Base-by-base conservation (phyloP, 306 rosid genomes). In the Vigna nakashimae region DNA sequence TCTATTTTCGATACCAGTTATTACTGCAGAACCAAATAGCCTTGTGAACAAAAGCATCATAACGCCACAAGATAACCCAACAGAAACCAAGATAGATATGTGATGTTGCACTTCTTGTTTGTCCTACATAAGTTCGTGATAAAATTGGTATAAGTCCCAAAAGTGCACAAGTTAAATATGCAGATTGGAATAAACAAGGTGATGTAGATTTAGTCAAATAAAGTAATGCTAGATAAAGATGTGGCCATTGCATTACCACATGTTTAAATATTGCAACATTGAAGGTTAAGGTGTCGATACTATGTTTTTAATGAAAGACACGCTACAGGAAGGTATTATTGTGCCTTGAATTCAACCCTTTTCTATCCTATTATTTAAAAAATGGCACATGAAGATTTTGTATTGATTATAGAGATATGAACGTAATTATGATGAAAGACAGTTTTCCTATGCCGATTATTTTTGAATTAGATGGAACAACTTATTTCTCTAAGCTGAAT, bases 101-200 rank as follows among this genome's bases (percentile, higher is more conserved):
- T 81, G 84, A 81, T 90, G 97, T 77, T 94, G 98, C 65, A 92
- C 97, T 87, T 85, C 93, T 55, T 88, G 82, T 80, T 84, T 90
- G 64, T 92, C 97, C 98, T 94, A 91, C 86, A 87, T 75, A 73
- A 73, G 50, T 55, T 38, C 42, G 24, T 79, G 48, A 36, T 73
- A 28, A 63, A 63, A 12, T 30, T 46, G 34, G 57, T 45, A 11
- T 9, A 69, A 60, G 49, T 74, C 71, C 66, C 20, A 34, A 50
- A 74, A 73, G 45, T 43, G 49, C 73, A 69, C 17, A 60, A 7
- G 71, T 77, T 18, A 62, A 70, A 62, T 56, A 60, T 9, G 43
- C 59, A 48, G 45, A 65, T 38, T 42, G 30, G 17, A 17, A 52
- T 65, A 17, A 56, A 58, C 76, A 38, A 26, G 52, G 56, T 65